Base-by-base conservation (phyloP, 441 rosid species). In the Jatropha multifida region DNA sequence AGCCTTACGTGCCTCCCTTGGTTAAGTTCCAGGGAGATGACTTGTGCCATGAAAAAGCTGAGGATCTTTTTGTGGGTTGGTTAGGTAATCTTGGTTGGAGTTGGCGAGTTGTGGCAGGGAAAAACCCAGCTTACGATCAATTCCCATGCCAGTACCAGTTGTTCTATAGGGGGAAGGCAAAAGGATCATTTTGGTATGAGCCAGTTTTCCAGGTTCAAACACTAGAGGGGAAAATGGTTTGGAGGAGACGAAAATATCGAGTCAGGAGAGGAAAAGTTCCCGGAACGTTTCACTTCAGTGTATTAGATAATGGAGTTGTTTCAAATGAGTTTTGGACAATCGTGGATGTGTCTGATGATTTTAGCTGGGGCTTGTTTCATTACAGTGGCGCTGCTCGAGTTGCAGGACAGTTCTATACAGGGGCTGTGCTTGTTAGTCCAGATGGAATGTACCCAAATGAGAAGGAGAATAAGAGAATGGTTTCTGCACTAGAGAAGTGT, bases 141-240 rank as follows among this genome's bases (percentile, higher is more conserved):
- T 94, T 94, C 77, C 97, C 99, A 0, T 94, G 97, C 84, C 97
- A 94, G 80, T 93, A 85, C 78, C 99, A 91, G 81, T 85, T 94
- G 52, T 88, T 94, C 80, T 94, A 94, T 76, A 79, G 96, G 72
- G 97, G 99, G 61, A 94, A 87, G 83, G 97, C 94, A n/a, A 94
- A 89, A 76, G 93, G 94, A 4, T 87, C 99, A 3, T 90, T 94
- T 77, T 94, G 97, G 97, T 92, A 94, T 70, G 97, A 94, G 66
- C 97, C 97, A 0, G 93, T 94, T 67, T 94, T 94, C 77, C 94
- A 85, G 81, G 97, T 94, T 18, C 88, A 72, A 68, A 91, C 94
- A 0, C 85, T 94, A 14, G 97, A 94, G 40, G 97, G 85, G 27
- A 75, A 83, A 71, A 10, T 87, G 69, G 93, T 94, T 1, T 92